Evolutionary conservation across 768 basidiomycete genomes (phyloP).

Genomic region (Serpula lacrymans): DNA sequence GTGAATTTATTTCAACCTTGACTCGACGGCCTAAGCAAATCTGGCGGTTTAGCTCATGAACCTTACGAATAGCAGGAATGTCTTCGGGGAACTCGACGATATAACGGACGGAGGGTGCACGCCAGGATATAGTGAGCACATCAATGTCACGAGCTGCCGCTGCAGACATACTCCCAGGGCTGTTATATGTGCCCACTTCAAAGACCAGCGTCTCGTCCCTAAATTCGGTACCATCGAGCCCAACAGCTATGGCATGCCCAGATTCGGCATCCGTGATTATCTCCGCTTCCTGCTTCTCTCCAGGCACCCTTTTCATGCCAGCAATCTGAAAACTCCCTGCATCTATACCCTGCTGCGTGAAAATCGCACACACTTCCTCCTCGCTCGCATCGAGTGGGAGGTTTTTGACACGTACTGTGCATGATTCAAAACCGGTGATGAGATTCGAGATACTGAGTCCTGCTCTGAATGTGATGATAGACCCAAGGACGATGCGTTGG

Average conservation of each 20-base stretch:
- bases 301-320: conserved; percentile 23
- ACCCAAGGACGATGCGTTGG: conserved; percentile 42
- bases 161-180: conserved; percentile 40
- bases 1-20: conserved; percentile 41
- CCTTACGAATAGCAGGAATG: conserved; percentile 29
- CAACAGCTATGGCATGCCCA: conserved; percentile 37
- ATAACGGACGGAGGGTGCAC: conserved; percentile 41
- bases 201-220: conserved; percentile 39
- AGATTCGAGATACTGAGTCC: conserved; percentile 45
- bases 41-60: conserved; percentile 32
- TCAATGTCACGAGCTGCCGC: conserved; percentile 30
- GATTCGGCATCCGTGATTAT: conserved; percentile 40
- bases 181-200: conserved; percentile 38
- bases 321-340: conserved; percentile 30
- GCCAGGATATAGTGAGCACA: conserved; percentile 50
- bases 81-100: conserved; percentile 42
- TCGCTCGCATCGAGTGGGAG: conserved; percentile 39
- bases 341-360: conserved; percentile 42
- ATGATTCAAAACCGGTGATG: conserved; percentile 51
- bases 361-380: conserved; percentile 40
- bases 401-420: conserved; percentile 42
- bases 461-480: conserved; percentile 46
- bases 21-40: conserved; percentile 41
- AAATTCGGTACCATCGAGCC: conserved; percentile 49
- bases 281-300: conserved; percentile 35